Conservation (phyloP, 2,329 filamentous ascomycete genomes). For the Botrytis fabae region DNA sequence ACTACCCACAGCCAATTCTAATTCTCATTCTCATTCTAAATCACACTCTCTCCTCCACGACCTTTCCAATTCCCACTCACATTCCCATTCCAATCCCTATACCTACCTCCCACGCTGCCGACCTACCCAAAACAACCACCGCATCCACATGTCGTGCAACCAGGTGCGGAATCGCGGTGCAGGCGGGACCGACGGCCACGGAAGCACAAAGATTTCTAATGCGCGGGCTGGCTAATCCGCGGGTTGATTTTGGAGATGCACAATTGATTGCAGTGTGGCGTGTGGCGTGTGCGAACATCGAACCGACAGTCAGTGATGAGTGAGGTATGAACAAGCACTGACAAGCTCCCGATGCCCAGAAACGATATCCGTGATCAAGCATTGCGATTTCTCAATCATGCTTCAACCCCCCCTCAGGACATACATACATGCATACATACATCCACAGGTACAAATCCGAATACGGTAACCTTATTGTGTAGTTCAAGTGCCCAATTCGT, state of each 20-base stretch:
- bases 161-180: neutral
- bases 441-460: neutral
- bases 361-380: too few species aligned
- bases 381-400: neutral
- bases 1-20: too few species aligned
- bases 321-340: neutral
- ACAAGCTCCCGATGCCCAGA: neutral
- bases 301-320: neutral
- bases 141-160: neutral
- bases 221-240: neutral
- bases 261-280: neutral
- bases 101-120: too few species aligned
- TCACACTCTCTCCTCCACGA: too few species aligned
- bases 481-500: neutral
- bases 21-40: too few species aligned
- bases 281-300: neutral
- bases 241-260: neutral
- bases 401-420: neutral
- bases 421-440: too few species aligned
- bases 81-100: too few species aligned
- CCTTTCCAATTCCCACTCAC: neutral
- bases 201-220: neutral
- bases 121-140: neutral
- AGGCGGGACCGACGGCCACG: neutral
- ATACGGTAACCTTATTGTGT: neutral